Evolutionary conservation across 2,329 filamentous ascomycete genomes (phyloP).

Genomic region (Xylariaceae sp.): DNA sequence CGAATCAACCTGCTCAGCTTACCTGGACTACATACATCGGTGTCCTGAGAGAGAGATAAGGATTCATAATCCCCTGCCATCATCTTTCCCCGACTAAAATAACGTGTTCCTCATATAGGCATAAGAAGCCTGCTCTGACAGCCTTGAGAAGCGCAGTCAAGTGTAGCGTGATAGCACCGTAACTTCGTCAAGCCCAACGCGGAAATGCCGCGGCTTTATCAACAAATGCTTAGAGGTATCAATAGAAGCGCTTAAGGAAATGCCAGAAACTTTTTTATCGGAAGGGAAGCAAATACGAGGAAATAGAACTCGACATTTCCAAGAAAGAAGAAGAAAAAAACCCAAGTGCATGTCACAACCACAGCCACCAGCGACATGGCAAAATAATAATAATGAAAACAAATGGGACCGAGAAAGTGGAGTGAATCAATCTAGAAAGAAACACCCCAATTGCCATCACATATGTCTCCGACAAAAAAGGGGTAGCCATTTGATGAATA

Average conservation of each 20-base stretch:
- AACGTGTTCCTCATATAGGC: constrained; percentile 17
- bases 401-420: constrained; percentile 27
- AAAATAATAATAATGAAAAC: constrained; percentile 32
- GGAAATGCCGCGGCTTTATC: constrained; percentile 33
- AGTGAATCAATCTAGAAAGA: constrained; percentile 26
- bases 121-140: constrained; percentile 24
- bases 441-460: constrained; percentile 13
- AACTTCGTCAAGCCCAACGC: constrained; percentile 35
- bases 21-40: constrained; percentile 13
- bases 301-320: constrained; percentile 21
- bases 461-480: constrained; percentile 13
- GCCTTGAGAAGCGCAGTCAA: constrained; percentile 15
- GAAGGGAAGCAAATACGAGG: constrained; percentile 30
- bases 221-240: constrained; percentile 40
- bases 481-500: neutral
- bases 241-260: constrained; percentile 37
- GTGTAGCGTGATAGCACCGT: constrained; percentile 20
- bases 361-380: constrained; percentile 24
- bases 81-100: constrained; percentile 11
- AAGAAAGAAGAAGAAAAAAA: too few relatives aligned
- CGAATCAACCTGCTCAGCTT: constrained; percentile 17
- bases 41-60: neutral
- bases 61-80: constrained; percentile 6
- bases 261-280: constrained; percentile 36
- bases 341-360: constrained; percentile 32